These are phyloP conservation scores for Asterella californica DNA, from an alignment of 225 moss, liverwort and hornwort species.

Conservation along the genomic window DNA sequence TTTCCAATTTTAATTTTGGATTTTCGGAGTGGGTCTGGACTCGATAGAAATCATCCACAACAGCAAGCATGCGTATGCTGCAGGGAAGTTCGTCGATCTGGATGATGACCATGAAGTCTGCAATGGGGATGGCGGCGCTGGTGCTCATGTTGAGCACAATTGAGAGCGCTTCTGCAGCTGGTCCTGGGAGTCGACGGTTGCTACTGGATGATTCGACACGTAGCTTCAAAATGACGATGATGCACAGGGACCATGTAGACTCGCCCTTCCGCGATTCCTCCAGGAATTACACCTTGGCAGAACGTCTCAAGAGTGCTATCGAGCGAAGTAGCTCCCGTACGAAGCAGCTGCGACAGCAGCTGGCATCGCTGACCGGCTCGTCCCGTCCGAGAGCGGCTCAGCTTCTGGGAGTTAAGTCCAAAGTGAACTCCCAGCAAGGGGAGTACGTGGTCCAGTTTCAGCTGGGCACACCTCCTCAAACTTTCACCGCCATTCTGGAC, in stretches of 20 bases:
- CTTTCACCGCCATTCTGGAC: slow-evolving; percentile 27
- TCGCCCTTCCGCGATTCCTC: slow-evolving; percentile 28
- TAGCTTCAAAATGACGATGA: slow-evolving; percentile 23
- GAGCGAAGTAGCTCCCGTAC: slow-evolving; percentile 25
- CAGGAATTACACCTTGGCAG: slow-evolving; percentile 18
- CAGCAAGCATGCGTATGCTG: background rate
- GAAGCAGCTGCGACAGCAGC: slow-evolving; percentile 2
- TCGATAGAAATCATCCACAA: background rate
- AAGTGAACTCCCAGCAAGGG: slow-evolving; percentile 32
- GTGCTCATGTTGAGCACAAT: background rate
- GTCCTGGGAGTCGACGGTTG: background rate
- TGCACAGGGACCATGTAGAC: slow-evolving; percentile 37
- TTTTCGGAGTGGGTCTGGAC: background rate
- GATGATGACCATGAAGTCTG: background rate
- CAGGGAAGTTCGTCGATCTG: background rate
- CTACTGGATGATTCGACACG: background rate
- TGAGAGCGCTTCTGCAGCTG: background rate
- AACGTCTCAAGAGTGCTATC: slow-evolving; percentile 23
- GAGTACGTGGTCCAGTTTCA: slow-evolving; percentile 23
- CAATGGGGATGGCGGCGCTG: background rate
- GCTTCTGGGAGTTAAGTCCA: slow-evolving; percentile 17
- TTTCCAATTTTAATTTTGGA: background rate
- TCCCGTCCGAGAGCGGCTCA: background rate
- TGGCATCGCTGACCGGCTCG: background rate
- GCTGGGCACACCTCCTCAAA: slow-evolving; percentile 28